phyloP scores from a whole-genome alignment of 495 filamentous ascomycete genomes.

The Aspergillus incahuasiensis region DNA sequence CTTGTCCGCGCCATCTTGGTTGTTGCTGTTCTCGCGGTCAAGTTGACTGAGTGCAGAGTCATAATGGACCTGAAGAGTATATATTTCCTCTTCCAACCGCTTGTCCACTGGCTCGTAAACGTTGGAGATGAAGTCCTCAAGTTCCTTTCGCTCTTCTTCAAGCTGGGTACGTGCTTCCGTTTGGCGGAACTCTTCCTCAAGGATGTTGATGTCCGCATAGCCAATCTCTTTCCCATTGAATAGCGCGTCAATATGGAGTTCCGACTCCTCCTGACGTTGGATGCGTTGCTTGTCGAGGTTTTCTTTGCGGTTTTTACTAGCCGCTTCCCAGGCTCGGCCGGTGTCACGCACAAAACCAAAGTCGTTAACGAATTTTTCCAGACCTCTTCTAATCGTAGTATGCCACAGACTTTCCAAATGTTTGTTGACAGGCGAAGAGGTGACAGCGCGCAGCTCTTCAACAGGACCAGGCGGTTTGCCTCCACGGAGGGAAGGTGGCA shows the following conservation, averaged over 20 bases:
- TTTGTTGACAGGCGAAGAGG: constrained; percentile 32
- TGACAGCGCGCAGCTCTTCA: constrained; percentile 33
- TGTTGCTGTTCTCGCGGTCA: constrained; percentile 38
- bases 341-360: constrained; percentile 48
- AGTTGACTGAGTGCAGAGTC: constrained; percentile 40
- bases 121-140: constrained; percentile 45
- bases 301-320: constrained; percentile 37
- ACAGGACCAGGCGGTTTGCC: constrained; percentile 21
- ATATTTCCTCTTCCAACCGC: constrained; percentile 49
- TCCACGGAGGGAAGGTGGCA: constrained; percentile 31
- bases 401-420: constrained; percentile 35
- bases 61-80: constrained; percentile 47
- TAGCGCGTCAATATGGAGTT: constrained; percentile 48
- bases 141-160: constrained; percentile 52
- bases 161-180: constrained; percentile 49
- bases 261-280: constrained; percentile 51
- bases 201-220: constrained; percentile 55
- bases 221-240: constrained; percentile 58
- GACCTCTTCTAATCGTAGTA: constrained; percentile 28
- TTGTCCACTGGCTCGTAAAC: constrained; percentile 52
- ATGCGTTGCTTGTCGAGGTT: constrained; percentile 45
- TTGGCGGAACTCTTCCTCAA: constrained; percentile 58
- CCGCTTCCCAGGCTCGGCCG: constrained; percentile 43
- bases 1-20: constrained; percentile 28
- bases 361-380: constrained; percentile 38